A percentile compares a stretch with the other conserved stretches of the same genome.
Evolutionary conservation across 2,329 filamentous ascomycete genomes (phyloP).

Genomic region (Bimuria novae-zelandiae): DNA sequence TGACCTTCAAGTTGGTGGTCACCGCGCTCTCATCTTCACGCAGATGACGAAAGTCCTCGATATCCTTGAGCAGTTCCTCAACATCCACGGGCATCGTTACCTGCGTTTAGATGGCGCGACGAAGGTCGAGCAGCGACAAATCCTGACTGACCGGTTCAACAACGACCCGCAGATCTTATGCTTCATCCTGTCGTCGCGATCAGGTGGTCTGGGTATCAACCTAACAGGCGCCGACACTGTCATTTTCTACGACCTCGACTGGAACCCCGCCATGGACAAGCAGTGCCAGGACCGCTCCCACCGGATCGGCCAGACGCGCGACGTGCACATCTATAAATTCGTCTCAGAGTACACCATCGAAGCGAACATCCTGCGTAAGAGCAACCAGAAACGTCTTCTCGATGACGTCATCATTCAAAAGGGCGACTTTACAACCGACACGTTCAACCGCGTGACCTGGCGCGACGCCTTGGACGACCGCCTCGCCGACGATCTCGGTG

Average conservation of each 20-base stretch:
- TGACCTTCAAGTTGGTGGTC: slow-evolving; percentile 83
- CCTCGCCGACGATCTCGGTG: slow-evolving; percentile 58
- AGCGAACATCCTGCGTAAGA: slow-evolving; percentile 95
- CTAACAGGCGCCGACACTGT: slow-evolving; percentile 95
- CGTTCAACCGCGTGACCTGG: slow-evolving; percentile 78
- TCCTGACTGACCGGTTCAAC: slow-evolving; percentile 96
- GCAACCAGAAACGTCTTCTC: slow-evolving; percentile 95
- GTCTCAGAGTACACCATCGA: slow-evolving; percentile 76
- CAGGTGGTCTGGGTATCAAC: slow-evolving; percentile 94
- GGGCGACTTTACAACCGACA: slow-evolving; percentile 95
- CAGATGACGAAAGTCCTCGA: slow-evolving; percentile 99
- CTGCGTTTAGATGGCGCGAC: slow-evolving; percentile 95
- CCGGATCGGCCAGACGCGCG: slow-evolving; percentile 94
- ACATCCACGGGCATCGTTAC: slow-evolving; percentile 97
- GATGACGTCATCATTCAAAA: slow-evolving; percentile 99
- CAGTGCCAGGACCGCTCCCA: slow-evolving; percentile 98
- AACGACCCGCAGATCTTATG: slow-evolving; percentile 88
- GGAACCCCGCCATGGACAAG: slow-evolving; percentile 99
- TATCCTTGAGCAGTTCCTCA: slow-evolving; percentile 95
- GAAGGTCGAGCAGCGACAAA: slow-evolving; percentile 92
- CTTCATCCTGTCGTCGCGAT: slow-evolving; percentile 94
- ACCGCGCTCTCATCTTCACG: slow-evolving; percentile 96
- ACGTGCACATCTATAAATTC: slow-evolving; percentile 91
- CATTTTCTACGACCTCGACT: slow-evolving; percentile 98
- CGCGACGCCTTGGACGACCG: slow-evolving; percentile 73